Percentiles rank a stretch among this genome's conserved stretches.
These are phyloP conservation scores for Calonectria leucothoes DNA, from an alignment of 2,329 filamentous ascomycete genomes.

Conservation along the genomic window DNA sequence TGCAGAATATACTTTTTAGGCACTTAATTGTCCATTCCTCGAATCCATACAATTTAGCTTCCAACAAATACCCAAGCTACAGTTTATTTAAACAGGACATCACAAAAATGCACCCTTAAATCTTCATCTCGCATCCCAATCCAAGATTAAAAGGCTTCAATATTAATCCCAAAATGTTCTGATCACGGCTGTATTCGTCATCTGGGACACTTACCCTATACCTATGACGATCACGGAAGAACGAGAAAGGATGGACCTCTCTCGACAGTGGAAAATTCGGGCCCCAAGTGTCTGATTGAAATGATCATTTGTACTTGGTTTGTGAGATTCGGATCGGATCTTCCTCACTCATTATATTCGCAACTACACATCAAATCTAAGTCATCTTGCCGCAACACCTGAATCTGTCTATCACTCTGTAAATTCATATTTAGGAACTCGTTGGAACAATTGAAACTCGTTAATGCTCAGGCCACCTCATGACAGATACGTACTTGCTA, in stretches of 20 bases:
- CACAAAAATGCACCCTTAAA: background rate
- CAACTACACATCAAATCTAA: background rate
- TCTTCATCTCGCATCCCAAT: background rate
- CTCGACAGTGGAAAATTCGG: background rate
- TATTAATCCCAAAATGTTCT: background rate
- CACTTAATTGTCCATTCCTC: background rate
- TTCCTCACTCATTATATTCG: background rate
- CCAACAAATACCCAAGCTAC: background rate
- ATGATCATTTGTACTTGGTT: background rate
- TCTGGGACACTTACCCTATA: background rate
- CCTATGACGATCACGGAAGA: no score
- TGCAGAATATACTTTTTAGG: background rate
- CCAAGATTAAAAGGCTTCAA: background rate
- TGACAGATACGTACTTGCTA: constrained; percentile 41
- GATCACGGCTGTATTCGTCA: background rate
- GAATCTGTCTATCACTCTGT: background rate
- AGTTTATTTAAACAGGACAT: background rate
- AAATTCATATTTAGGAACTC: constrained; percentile 5
- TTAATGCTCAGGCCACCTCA: constrained; percentile 41
- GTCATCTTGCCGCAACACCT: background rate
- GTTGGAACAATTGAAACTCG: constrained; percentile 37
- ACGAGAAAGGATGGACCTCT: no score
- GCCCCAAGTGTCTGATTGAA: background rate
- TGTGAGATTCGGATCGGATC: background rate
- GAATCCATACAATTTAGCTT: background rate